Conservation (phyloP, 352 stramenopile species). For the Pseudoperonospora humuli region DNA sequence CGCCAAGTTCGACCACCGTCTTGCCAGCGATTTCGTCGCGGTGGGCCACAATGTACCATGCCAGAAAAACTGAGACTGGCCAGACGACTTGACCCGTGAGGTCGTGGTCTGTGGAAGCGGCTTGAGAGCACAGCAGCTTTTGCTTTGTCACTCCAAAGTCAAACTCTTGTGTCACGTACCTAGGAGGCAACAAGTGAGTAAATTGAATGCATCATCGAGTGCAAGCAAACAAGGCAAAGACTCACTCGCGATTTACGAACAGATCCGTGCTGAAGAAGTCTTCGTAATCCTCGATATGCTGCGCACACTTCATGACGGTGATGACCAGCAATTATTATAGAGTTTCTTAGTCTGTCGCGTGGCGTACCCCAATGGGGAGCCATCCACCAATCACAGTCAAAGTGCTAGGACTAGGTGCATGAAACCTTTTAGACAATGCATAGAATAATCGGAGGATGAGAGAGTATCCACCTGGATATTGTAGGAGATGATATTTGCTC, state of each 20-base stretch:
- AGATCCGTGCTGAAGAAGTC: slow-evolving; percentile 49
- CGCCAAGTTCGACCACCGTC: slow-evolving; percentile 44
- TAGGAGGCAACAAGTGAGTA: slow-evolving; percentile 3
- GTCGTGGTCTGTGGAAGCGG: slow-evolving; percentile 64
- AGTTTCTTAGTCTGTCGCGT: too few relatives aligned
- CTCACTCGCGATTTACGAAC: slow-evolving; percentile 55
- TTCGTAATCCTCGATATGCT: slow-evolving; percentile 29
- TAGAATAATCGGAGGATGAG: too few relatives aligned
- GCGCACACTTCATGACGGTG: slow-evolving; percentile 2
- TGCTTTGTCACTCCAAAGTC: slow-evolving; percentile 42
- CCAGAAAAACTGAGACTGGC: slow-evolving; percentile 56
- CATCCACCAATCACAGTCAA: too few relatives aligned
- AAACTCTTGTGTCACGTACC: slow-evolving; percentile 42
- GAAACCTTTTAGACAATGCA: too few relatives aligned
- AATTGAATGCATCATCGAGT: not conserved
- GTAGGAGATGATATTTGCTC: too few relatives aligned
- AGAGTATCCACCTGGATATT: too few relatives aligned
- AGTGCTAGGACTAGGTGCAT: too few relatives aligned
- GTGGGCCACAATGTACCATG: slow-evolving; percentile 36
- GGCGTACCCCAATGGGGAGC: too few relatives aligned
- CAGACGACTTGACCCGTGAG: slow-evolving; percentile 73
- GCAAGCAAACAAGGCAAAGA: not conserved
- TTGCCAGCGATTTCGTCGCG: slow-evolving; percentile 31
- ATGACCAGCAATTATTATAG: not conserved
- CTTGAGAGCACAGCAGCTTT: slow-evolving; percentile 36